A percentile compares a stretch with the other conserved stretches of the same genome.
Conservation (phyloP, 768 basidiomycete species). For the Amanita pseudoporphyria region DNA sequence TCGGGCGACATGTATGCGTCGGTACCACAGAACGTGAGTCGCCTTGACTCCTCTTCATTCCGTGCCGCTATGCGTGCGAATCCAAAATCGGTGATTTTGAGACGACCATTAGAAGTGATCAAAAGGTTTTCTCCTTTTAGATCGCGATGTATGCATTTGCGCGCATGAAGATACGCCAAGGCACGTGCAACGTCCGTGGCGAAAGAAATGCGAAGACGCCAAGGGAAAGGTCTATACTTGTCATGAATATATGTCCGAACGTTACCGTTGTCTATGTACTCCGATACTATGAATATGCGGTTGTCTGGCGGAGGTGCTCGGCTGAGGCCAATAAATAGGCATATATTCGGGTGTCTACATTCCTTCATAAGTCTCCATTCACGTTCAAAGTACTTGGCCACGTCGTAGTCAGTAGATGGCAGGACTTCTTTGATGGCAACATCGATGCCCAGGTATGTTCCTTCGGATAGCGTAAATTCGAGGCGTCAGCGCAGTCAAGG, state of each 20-base stretch:
- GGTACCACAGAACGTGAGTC: slow-evolving; percentile 82
- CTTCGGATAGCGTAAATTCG: slow-evolving; percentile 30
- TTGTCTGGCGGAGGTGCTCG: slow-evolving; percentile 67
- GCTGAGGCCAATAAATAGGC: slow-evolving; percentile 85
- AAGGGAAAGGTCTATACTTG: slow-evolving; percentile 75
- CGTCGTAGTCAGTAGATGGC: slow-evolving; percentile 86
- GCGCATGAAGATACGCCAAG: slow-evolving; percentile 94
- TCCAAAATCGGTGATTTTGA: slow-evolving; percentile 99
- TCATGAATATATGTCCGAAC: slow-evolving; percentile 87
- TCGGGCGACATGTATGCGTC: slow-evolving; percentile 98
- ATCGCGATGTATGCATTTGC: slow-evolving; percentile 84
- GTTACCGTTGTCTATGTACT: slow-evolving; percentile 91
- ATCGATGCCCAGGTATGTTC: slow-evolving; percentile 85
- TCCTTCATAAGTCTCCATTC: slow-evolving; percentile 99
- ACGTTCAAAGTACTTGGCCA: slow-evolving; percentile 96
- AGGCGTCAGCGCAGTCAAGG: not conserved
- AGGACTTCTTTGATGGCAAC: slow-evolving; percentile 96
- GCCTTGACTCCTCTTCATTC: slow-evolving; percentile 81
- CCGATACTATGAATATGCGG: slow-evolving; percentile 91
- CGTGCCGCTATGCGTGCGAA: slow-evolving; percentile 92
- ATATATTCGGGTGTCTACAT: slow-evolving; percentile 87
- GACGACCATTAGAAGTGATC: slow-evolving; percentile 86
- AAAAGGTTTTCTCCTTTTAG: slow-evolving; percentile 97
- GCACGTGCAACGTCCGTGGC: slow-evolving; percentile 92
- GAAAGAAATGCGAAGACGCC: slow-evolving; percentile 90